Evolutionary conservation across 768 basidiomycete species (phyloP), one percentile per base, ranked within the genome.

Genomic region (Exsudoporus frostii): DNA sequence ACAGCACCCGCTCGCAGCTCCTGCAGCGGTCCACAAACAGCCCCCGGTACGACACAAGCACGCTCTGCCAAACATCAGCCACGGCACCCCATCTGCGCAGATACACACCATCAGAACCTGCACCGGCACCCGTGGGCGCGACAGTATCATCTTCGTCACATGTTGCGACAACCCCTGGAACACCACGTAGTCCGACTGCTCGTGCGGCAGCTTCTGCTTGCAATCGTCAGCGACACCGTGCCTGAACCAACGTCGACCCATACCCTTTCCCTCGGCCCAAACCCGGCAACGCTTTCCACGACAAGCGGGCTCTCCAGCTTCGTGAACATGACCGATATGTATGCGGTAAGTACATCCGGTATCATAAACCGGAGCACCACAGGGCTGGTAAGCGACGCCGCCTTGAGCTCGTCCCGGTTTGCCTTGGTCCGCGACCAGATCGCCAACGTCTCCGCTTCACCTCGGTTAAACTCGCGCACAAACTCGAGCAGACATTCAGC

Each of bases 201-300:
- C 82, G 65, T 90, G 85, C 4, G 84, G 82, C 29, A 78, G 68
- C 71, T 82, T 86, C 86, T 89, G 56, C 33, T 48, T 24, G 20
- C 0, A 11, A n/a, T 20, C 34, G 20, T 54, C 54, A 51, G 45
- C 41, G 45, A 48, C 33, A 40, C 39, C 45, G 8, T 55, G 39
- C 32, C 24, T 39, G 32, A 38, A 42, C 24, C 20, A 39, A 42
- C 36, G 39, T 25, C 29, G 47, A 50, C 13, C 3, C 53, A 45
- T 44, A 86, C 88, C 73, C 73, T 77, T 73, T 92, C 90, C 60
- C 88, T 74, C 22, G 89, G 83, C 7, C 86, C 88, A 65, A 90
- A 88, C 10, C 78, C 79, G n/a, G 82, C 76, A 40, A 87, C 76
- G 50, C 76, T 85, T 61, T 88, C 86, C 29, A 85, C 78, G 13